Evolutionary conservation across 306 rosid species (phyloP), one percentile per base, ranked within the genome.

Genomic region (Adenanthera pavonina): DNA sequence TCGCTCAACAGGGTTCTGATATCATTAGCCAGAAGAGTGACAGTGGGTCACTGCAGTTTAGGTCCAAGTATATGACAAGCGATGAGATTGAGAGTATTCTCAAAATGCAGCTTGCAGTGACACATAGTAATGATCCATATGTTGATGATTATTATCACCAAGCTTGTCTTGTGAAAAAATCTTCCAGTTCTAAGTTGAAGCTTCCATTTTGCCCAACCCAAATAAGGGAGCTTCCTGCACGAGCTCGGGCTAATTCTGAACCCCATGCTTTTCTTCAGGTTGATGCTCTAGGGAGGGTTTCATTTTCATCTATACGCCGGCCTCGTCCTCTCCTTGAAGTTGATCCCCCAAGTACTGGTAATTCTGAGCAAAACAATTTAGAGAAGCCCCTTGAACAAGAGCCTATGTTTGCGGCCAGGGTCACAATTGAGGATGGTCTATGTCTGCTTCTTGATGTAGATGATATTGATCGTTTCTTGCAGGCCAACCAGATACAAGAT

Each of bases 21-120:
- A 54, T 85, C 51, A 38, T 82, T 78, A 85, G 91, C 84, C 91
- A 88, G 67, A 88, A 85, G 81, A 88, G 87, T 88, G 91, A 85
- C 0, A 81, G 81, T 74, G 77, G 86, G 56, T 83, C 87, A 76
- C 51, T 85, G 43, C 91, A 88, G 82, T 85, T 88, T 80, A 78
- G 87, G 70, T 88, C 91, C 62, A 88, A 85, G 76, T 43, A 88
- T 57, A 88, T 88, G 91, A 88, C 91, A 41, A 80, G 89, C 71
- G 91, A 88, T 74, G 91, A 88, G 75, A 88, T 88, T 57, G 91
- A 88, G 87, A 88, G 86, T 78, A 85, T 88, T 83, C 91, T 85
- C 52, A 83, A 82, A 85, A 88, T 88, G 91, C 91, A 88, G 71
- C 91, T 74, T 85, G 89, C 91, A 13, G 86, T 86, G 74, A 83